Percentiles rank a stretch among this genome's conserved stretches.
These are phyloP conservation scores for Blastobotrys apis DNA, from an alignment of 1,139 yeast genomes.

Conservation along the genomic window DNA sequence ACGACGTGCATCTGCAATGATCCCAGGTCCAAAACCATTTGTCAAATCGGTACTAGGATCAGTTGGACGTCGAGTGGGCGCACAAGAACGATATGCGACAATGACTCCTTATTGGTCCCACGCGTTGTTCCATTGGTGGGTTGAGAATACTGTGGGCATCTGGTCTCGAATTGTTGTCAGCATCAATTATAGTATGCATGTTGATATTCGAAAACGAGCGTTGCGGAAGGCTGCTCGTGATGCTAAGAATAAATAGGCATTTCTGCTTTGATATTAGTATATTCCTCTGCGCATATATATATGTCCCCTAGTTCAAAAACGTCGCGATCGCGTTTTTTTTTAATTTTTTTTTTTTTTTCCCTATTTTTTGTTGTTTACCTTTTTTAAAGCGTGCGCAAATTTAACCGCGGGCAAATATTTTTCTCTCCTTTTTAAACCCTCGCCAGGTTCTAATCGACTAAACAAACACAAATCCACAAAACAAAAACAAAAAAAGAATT, in stretches of 20 bases:
- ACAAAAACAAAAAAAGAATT: no score
- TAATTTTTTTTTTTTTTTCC: not conserved
- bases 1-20: constrained; percentile 63
- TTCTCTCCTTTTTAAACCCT: no score
- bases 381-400: not conserved
- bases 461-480: no score
- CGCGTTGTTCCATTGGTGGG: constrained; percentile 84
- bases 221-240: constrained; percentile 60
- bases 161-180: constrained; percentile 65
- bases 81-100: constrained; percentile 86
- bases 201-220: constrained; percentile 75
- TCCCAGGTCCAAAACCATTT: constrained; percentile 80
- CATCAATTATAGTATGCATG: constrained; percentile 72
- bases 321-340: no score
- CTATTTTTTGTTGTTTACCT: not conserved
- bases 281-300: not conserved
- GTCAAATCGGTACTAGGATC: constrained; percentile 63
- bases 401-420: no score
- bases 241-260: constrained; percentile 9
- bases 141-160: constrained; percentile 77
- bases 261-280: not conserved
- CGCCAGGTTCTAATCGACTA: no score
- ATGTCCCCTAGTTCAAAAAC: not conserved
- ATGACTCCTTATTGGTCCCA: constrained; percentile 92
- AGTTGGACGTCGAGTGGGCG: constrained; percentile 85